Percentiles rank a stretch among this genome's conserved stretches.
phyloP scores from a whole-genome alignment of 495 filamentous ascomycete species.

The Daldinia bambusicola region DNA sequence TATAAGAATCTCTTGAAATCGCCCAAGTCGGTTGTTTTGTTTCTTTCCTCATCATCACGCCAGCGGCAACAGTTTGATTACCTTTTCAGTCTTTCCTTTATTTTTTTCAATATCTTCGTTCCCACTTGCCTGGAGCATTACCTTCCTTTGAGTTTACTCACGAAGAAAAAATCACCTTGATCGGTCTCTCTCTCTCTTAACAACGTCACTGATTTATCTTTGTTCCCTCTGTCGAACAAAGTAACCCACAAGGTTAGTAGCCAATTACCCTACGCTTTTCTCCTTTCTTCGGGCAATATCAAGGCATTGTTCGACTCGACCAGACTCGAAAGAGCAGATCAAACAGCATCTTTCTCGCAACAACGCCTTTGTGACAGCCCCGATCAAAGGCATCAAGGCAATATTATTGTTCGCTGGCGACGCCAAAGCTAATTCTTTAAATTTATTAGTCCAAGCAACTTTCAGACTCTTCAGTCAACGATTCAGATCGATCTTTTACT shows the following conservation, averaged over 20 bases:
- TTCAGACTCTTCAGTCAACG: constrained; percentile 33
- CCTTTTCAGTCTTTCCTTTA: constrained; percentile 47
- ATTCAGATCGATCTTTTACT: constrained; percentile 37
- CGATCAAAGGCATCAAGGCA: constrained; percentile 8
- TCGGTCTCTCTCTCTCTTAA: constrained; percentile 37
- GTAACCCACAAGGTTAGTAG: constrained; percentile 41
- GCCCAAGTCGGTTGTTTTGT: constrained; percentile 44
- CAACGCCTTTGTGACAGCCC: constrained; percentile 13
- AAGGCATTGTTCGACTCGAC: constrained; percentile 36
- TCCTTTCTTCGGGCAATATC: constrained; percentile 16
- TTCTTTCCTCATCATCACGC: constrained; percentile 38
- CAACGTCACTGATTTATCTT: constrained; percentile 33
- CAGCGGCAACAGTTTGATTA: constrained; percentile 40
- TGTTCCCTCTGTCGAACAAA: constrained; percentile 41
- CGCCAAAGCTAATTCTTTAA: neutral
- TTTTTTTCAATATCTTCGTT: constrained; percentile 44
- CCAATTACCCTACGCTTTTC: constrained; percentile 2
- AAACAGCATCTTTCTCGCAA: constrained; percentile 19
- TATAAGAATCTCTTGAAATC: constrained; percentile 47
- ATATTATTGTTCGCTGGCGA: neutral
- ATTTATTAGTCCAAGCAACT: neutral
- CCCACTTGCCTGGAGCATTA: constrained; percentile 55
- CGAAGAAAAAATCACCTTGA: constrained; percentile 41
- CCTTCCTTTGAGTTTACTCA: constrained; percentile 50
- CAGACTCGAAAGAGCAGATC: constrained; percentile 23